These are phyloP conservation scores for Miscanthus sacchariflorus DNA, from an alignment of 202 grass and related monocot genomes.

Conservation along the genomic window DNA sequence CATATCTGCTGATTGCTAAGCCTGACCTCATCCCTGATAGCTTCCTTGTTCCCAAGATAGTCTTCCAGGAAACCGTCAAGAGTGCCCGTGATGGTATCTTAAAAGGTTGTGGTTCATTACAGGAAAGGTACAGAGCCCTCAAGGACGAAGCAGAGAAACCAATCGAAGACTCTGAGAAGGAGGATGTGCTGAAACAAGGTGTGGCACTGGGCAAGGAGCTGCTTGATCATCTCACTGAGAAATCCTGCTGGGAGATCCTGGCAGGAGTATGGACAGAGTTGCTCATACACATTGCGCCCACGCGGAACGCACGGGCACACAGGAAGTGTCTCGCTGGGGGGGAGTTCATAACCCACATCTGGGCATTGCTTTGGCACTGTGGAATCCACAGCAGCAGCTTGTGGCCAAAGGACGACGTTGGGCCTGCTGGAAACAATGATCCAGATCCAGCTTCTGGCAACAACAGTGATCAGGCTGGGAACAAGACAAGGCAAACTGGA, in stretches of 20 bases:
- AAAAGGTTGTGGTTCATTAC: not conserved
- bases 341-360: conserved; percentile 34
- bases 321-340: not conserved
- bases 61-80: not conserved
- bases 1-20: conserved; percentile 26
- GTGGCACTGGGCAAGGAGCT: no score
- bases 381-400: conserved; percentile 25
- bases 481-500: no score
- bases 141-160: no score
- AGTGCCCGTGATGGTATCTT: not conserved
- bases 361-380: conserved; percentile 41
- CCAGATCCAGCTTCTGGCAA: no score
- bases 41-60: conserved; percentile 4
- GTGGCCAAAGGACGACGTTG: conserved; percentile 1
- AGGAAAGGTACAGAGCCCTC: not conserved
- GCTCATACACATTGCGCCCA: not conserved
- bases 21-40: conserved; percentile 30
- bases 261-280: no score
- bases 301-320: no score
- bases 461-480: no score
- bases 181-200: no score
- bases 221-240: no score
- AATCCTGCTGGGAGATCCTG: conserved; percentile 21
- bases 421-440: no score
- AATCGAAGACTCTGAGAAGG: no score